Conservation (phyloP, 352 stramenopile species). For the Lagenidium sp. region DNA sequence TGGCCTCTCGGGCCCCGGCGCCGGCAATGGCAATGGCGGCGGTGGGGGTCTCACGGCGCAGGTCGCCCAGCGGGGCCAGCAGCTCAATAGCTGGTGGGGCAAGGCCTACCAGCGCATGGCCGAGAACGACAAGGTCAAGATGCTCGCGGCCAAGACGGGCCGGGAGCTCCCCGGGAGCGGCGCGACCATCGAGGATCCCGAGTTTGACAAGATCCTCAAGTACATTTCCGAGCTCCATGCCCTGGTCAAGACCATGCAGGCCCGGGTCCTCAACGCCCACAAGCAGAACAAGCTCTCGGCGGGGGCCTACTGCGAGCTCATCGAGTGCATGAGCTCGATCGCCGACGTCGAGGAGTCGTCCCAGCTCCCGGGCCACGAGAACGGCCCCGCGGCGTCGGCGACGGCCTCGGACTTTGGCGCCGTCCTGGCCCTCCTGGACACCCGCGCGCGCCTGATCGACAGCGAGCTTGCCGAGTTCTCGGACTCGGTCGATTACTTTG, state of each 20-base stretch:
- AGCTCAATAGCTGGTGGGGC: conserved; percentile 73
- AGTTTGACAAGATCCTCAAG: conserved; percentile 52
- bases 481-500: conserved; percentile 54
- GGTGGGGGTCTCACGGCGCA: not conserved
- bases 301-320: conserved; percentile 76
- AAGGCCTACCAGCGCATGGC: conserved; percentile 77
- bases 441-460: conserved; percentile 65
- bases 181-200: conserved; percentile 58
- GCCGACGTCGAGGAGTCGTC: conserved; percentile 62
- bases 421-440: conserved; percentile 56
- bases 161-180: conserved; percentile 27
- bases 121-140: conserved; percentile 65
- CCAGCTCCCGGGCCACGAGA: too few species aligned
- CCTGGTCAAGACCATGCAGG: conserved; percentile 54
- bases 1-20: not conserved
- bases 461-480: conserved; percentile 58
- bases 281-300: conserved; percentile 64
- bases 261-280: conserved; percentile 44
- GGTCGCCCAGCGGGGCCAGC: conserved; percentile 56
- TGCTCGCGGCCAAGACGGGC: conserved; percentile 44
- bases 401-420: conserved; percentile 56
- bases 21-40: not conserved
- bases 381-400: conserved; percentile 18
- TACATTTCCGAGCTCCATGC: conserved; percentile 58
- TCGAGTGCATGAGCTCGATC: conserved; percentile 59